phyloP scores from a whole-genome alignment of 371 early-diverging fungal genomes.

The Gilbertella persicaria region DNA sequence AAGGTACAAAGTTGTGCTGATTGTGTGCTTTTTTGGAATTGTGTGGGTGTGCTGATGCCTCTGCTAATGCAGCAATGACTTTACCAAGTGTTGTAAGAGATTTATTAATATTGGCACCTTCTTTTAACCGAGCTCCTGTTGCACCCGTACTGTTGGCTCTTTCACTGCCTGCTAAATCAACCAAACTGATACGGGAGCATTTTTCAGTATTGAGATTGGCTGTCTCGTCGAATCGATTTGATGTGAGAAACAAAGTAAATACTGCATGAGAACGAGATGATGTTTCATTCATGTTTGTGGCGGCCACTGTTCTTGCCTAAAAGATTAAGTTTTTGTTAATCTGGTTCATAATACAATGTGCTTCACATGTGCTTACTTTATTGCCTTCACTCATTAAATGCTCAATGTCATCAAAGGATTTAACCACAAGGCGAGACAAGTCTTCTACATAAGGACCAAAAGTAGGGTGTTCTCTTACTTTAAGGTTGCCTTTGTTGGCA shows the following conservation, averaged over 20 bases:
- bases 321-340: not conserved
- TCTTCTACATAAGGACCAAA: slow-evolving; percentile 92
- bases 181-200: slow-evolving; percentile 73
- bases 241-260: slow-evolving; percentile 81
- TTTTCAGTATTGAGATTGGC: slow-evolving; percentile 68
- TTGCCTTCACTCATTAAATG: slow-evolving; percentile 87
- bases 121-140: slow-evolving; percentile 92
- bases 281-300: slow-evolving; percentile 95
- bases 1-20: slow-evolving; percentile 57
- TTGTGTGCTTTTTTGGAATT: slow-evolving; percentile 2
- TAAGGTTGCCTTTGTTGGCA: slow-evolving; percentile 69
- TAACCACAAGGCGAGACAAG: slow-evolving; percentile 76
- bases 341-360: not conserved
- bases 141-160: slow-evolving; percentile 94
- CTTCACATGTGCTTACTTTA: slow-evolving; percentile 42
- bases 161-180: slow-evolving; percentile 95
- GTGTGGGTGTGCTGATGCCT: slow-evolving; percentile 43
- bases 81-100: slow-evolving; percentile 94
- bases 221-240: slow-evolving; percentile 53
- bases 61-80: slow-evolving; percentile 93
- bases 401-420: slow-evolving; percentile 72
- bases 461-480: slow-evolving; percentile 84
- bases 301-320: slow-evolving; percentile 81
- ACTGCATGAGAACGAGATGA: slow-evolving; percentile 95
- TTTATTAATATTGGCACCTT: slow-evolving; percentile 97